phyloP scores from a whole-genome alignment of 1,139 yeast species.

The Saccharomyces pastorianus region DNA sequence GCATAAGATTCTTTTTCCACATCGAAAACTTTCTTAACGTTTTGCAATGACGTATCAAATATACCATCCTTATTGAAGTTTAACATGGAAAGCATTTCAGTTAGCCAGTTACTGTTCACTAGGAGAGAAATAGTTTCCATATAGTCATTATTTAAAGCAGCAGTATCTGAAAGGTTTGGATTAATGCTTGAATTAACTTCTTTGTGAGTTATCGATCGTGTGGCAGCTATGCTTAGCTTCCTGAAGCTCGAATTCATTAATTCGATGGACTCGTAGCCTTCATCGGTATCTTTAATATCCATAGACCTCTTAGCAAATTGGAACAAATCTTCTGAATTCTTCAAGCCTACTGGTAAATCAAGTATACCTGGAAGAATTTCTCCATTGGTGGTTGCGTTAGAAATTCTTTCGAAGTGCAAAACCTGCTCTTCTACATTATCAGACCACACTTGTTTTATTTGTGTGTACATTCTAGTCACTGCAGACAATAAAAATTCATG shows the following conservation, averaged over 20 bases:
- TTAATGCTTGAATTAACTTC: slow-evolving; percentile 3
- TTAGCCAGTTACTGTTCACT: slow-evolving; percentile 53
- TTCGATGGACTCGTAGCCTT: slow-evolving; percentile 10
- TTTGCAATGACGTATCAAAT: slow-evolving; percentile 25
- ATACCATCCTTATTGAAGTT: slow-evolving; percentile 15
- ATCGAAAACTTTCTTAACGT: slow-evolving; percentile 36
- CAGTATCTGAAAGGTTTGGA: slow-evolving; percentile 7
- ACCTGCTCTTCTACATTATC: slow-evolving; percentile 50
- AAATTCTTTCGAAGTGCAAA: slow-evolving; percentile 45
- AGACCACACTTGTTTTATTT: slow-evolving; percentile 50
- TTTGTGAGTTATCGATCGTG: slow-evolving; percentile 13
- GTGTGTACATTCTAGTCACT: slow-evolving; percentile 46
- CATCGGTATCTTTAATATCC: slow-evolving; percentile 7
- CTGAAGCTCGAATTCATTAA: slow-evolving; percentile 15
- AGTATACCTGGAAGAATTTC: slow-evolving; percentile 39
- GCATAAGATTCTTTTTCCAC: slow-evolving; percentile 41
- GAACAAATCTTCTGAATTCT: slow-evolving; percentile 31
- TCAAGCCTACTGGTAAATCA: slow-evolving; percentile 40
- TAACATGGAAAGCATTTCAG: slow-evolving; percentile 37
- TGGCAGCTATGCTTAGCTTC: slow-evolving; percentile 16
- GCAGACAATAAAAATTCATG: slow-evolving; percentile 60
- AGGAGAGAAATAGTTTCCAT: slow-evolving; percentile 40
- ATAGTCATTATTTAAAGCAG: slow-evolving; percentile 10
- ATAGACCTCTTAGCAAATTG: slow-evolving; percentile 7
- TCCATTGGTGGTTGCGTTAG: slow-evolving; percentile 36